Evolutionary conservation across 108 stramenopile species (phyloP).

Genomic region (Cyclotella sp.): DNA sequence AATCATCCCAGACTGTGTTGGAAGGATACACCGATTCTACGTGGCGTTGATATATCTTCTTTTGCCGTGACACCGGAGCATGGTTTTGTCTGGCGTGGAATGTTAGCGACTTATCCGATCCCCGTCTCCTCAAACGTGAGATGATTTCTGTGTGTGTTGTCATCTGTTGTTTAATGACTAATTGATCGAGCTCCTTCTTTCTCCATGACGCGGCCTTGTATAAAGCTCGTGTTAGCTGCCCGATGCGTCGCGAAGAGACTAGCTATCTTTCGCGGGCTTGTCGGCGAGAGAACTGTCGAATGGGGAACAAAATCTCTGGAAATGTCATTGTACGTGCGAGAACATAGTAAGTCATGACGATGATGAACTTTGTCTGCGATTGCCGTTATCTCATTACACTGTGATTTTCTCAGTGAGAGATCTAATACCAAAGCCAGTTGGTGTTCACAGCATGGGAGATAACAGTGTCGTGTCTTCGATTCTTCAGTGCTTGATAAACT

Average conservation of each 20-base stretch:
- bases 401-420: constrained; percentile 25
- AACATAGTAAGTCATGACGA: constrained; percentile 30
- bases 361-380: not conserved
- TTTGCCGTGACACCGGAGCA: constrained; percentile 68
- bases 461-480: constrained; percentile 89
- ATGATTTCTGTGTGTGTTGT: not conserved
- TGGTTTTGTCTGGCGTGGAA: constrained; percentile 78
- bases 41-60: constrained; percentile 76
- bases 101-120: constrained; percentile 73
- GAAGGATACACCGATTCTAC: constrained; percentile 61
- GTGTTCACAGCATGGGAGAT: constrained; percentile 90
- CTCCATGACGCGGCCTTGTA: too few relatives aligned
- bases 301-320: constrained; percentile 43
- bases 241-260: constrained; percentile 51
- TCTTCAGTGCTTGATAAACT: constrained; percentile 83
- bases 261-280: constrained; percentile 46
- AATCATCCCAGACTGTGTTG: constrained; percentile 64
- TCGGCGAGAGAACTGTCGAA: constrained; percentile 16
- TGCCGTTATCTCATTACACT: too few relatives aligned
- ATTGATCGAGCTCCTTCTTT: too few relatives aligned
- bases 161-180: too few relatives aligned
- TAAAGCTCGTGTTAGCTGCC: constrained; percentile 60
- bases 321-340: constrained; percentile 23
- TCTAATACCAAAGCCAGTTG: constrained; percentile 67
- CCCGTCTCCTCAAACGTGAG: constrained; percentile 49